Evolutionary conservation across 768 basidiomycete species (phyloP), one percentile per base, ranked within the genome.

Genomic region (Psilocybe azurescens): DNA sequence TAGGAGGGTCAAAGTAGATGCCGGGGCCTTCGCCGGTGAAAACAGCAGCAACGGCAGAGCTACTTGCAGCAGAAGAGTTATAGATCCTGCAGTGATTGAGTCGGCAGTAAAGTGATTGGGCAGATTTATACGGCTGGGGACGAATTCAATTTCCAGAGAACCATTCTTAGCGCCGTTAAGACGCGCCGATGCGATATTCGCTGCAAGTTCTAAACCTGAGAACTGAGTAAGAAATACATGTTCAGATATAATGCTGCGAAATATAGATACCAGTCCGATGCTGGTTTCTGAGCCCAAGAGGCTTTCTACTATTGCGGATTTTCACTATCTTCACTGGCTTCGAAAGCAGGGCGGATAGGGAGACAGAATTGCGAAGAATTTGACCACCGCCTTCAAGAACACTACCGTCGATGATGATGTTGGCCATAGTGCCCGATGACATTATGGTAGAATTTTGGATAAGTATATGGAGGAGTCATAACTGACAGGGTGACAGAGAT

Each of bases 1-100:
- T 0, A 77, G 75, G 1, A 93, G 80, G 8, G 75, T 76, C 28
- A 93, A 78, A 3, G 75, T 79, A 9, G 88, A 86, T 0, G 78
- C 68, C 8, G 64, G 32, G 5, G 62, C 69, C 0, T 76, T 64
- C 1, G 67, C 63, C 13, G 74, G 62, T 6, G 83, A 76, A 71
- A 90, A 92, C 18, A 91, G 62, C 30, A 93, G 79, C 58, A 90
- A 81, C 1, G 91, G 90, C 20, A 93, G 78, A 5, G 90, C 78
- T 16, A 90, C 80, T 74, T 93, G 92, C 10, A 93, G 78, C 44
- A 93, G 81, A 18, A 93, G 83, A 14, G 87, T 85, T 9, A 83
- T 88, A 7, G 91, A 88, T 14, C 89, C 90, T 30, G 91, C 91
- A 0, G 91, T 92, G 56, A 81, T 73, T 69, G 86, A 69, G 60